Evolutionary conservation across 768 basidiomycete genomes (phyloP).

Genomic region (Lentinula detonsa): DNA sequence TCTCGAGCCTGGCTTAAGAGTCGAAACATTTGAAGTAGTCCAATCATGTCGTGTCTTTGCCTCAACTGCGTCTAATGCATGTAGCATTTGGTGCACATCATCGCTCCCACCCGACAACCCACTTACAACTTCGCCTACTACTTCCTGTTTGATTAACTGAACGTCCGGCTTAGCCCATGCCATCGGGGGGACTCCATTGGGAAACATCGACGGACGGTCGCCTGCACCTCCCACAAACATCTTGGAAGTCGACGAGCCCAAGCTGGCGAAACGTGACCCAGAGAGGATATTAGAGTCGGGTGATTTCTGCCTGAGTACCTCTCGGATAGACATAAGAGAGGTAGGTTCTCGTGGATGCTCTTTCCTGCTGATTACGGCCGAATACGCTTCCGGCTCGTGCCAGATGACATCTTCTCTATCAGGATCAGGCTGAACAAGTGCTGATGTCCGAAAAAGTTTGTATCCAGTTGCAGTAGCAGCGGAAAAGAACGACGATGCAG

Average conservation of each 20-base stretch:
- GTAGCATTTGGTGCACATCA: conserved; percentile 37
- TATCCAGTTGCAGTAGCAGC: conserved; percentile 32
- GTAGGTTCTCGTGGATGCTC: conserved; percentile 58
- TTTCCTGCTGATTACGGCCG: conserved; percentile 55
- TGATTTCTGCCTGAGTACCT: conserved; percentile 53
- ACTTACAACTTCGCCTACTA: conserved; percentile 40
- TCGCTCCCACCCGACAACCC: conserved; percentile 25
- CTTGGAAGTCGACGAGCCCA: background rate
- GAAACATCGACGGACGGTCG: background rate
- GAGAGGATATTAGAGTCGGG: conserved; percentile 15
- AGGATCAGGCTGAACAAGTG: conserved; percentile 44
- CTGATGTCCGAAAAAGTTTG: conserved; percentile 39
- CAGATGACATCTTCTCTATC: conserved; percentile 52
- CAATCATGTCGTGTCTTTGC: background rate
- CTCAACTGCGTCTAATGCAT: conserved; percentile 29
- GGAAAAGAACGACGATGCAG: conserved; percentile 43
- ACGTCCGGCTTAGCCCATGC: conserved; percentile 58
- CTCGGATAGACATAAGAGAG: conserved; percentile 50
- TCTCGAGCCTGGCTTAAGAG: background rate
- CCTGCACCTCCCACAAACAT: conserved; percentile 10
- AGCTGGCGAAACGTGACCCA: conserved; percentile 13
- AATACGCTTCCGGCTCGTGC: conserved; percentile 57
- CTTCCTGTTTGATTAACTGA: conserved; percentile 42
- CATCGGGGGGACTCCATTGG: conserved; percentile 25
- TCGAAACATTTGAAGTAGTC: background rate